Evolutionary conservation across 768 basidiomycete species (phyloP).

Genomic region (Suillus luteus): DNA sequence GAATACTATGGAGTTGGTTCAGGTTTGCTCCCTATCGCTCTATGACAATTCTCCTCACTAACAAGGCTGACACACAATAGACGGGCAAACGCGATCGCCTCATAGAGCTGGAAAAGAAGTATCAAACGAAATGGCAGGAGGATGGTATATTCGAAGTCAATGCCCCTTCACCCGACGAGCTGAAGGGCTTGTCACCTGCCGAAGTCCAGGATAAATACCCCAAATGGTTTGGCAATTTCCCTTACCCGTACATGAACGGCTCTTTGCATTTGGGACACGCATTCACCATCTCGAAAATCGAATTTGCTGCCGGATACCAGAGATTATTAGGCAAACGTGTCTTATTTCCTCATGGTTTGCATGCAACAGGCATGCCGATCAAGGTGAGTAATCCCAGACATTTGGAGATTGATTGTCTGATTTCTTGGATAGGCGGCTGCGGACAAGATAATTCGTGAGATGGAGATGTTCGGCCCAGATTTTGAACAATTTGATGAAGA

Average conservation of each 20-base stretch:
- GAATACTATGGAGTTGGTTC: conserved; percentile 65
- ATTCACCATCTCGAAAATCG: conserved; percentile 97
- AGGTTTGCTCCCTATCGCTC: conserved; percentile 39
- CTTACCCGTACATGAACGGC: conserved; percentile 98
- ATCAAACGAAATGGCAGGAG: conserved; percentile 79
- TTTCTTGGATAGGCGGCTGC: conserved; percentile 70
- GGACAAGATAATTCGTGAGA: conserved; percentile 97
- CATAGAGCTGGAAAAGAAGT: conserved; percentile 78
- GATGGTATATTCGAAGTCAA: conserved; percentile 83
- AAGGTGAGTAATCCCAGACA: conserved; percentile 62
- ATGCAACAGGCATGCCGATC: conserved; percentile 99
- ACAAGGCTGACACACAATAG: conserved; percentile 41
- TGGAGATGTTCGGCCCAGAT: conserved; percentile 91
- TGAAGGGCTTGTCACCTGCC: conserved; percentile 59
- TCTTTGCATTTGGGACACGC: conserved; percentile 96
- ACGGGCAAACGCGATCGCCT: conserved; percentile 93
- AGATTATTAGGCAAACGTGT: conserved; percentile 93
- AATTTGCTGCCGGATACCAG: conserved; percentile 94
- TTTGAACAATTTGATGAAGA: conserved; percentile 61
- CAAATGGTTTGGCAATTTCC: conserved; percentile 98
- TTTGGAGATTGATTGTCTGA: background rate
- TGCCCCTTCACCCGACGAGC: conserved; percentile 71
- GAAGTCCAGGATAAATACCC: conserved; percentile 78
- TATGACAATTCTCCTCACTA: background rate
- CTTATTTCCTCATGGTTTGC: conserved; percentile 96